A percentile compares a stretch with the other conserved stretches of the same genome.
phyloP scores from a whole-genome alignment of 306 rosid species.

The Malus asiatica region DNA sequence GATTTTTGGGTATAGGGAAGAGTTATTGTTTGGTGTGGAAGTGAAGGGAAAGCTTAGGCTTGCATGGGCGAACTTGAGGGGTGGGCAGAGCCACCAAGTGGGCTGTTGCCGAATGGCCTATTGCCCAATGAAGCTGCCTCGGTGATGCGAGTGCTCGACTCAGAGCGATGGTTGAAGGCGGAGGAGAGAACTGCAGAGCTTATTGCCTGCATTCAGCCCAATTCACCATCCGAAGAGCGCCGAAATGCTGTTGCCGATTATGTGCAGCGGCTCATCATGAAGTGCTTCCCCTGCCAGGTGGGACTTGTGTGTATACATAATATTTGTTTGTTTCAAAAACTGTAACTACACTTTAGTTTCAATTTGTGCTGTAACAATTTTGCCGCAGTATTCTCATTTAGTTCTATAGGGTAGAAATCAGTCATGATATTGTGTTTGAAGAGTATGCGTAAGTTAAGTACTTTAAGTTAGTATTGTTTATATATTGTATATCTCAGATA shows the following conservation, averaged over 20 bases:
- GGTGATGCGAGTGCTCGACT: conserved; percentile 64
- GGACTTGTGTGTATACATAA: background rate
- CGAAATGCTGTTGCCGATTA: conserved; percentile 78
- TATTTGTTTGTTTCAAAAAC: background rate
- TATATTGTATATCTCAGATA: background rate
- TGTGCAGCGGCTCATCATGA: conserved; percentile 64
- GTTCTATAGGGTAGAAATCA: background rate
- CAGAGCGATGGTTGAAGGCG: conserved; percentile 73
- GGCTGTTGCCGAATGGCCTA: conserved; percentile 87
- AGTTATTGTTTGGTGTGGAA: conserved; percentile 3
- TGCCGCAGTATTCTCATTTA: background rate
- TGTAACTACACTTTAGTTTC: background rate
- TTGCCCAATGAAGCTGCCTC: conserved; percentile 82
- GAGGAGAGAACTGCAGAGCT: conserved; percentile 88
- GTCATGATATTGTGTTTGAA: background rate
- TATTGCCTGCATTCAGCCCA: conserved; percentile 93
- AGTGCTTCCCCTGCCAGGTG: conserved; percentile 95
- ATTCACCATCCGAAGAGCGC: conserved; percentile 69
- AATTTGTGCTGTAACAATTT: background rate
- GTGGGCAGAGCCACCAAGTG: conserved; percentile 78
- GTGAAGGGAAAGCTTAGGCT: conserved; percentile 39
- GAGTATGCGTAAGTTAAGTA: background rate
- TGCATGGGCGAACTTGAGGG: conserved; percentile 97
- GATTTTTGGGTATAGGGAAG: conserved; percentile 23
- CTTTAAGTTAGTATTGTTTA: background rate